These are phyloP conservation scores for Puccinia hordei DNA, from an alignment of 1,284 basidiomycete genomes.

Conservation along the genomic window DNA sequence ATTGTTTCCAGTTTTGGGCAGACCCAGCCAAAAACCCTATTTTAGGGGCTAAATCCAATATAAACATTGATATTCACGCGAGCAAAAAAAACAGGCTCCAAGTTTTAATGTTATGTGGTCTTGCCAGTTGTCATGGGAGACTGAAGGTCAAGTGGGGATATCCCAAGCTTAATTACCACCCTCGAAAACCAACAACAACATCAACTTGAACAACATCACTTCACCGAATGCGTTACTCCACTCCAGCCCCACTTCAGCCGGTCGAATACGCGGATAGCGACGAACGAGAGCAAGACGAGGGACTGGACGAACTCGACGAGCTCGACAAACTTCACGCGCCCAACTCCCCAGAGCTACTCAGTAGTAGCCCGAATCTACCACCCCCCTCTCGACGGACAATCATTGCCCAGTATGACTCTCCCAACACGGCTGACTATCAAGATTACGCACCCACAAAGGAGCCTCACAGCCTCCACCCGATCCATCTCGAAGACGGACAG, in stretches of 20 bases:
- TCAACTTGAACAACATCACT: background rate
- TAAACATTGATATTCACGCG: too few relatives aligned
- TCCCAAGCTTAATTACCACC: too few relatives aligned
- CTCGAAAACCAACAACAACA: background rate
- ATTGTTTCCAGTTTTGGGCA: too few relatives aligned
- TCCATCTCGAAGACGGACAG: background rate
- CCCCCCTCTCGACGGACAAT: background rate
- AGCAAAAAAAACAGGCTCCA: too few relatives aligned
- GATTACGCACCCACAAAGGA: background rate
- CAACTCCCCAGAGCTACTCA: background rate
- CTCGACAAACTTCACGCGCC: slow-evolving; percentile 13
- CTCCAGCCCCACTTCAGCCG: slow-evolving; percentile 22
- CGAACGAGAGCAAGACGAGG: slow-evolving; percentile 3
- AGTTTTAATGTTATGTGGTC: too few relatives aligned
- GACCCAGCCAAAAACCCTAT: too few relatives aligned
- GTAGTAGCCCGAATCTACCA: too few relatives aligned
- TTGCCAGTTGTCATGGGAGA: background rate
- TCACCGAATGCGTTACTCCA: slow-evolving; percentile 9
- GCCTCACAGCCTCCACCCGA: background rate
- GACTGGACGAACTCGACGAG: slow-evolving; percentile 3
- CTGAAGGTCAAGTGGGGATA: background rate
- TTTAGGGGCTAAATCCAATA: too few relatives aligned
- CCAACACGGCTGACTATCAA: background rate
- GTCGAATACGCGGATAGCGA: slow-evolving; percentile 11
- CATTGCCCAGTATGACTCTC: background rate